Percentiles rank a stretch among this genome's conserved stretches.
Evolutionary conservation across 768 basidiomycete genomes (phyloP).

Genomic region (Pleurotus djamor): DNA sequence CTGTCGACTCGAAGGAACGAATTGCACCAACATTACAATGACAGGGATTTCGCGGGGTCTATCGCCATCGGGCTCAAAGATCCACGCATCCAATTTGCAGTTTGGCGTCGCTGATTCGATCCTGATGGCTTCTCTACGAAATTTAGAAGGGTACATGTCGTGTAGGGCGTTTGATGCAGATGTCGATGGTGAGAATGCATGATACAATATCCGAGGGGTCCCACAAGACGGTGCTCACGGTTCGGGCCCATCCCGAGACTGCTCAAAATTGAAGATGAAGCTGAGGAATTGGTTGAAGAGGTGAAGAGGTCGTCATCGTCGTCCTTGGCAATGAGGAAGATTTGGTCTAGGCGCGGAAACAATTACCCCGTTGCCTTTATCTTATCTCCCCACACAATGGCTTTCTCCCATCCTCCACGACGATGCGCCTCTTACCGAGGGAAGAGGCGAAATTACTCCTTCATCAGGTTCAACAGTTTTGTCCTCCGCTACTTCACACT

Average conservation of each 20-base stretch:
- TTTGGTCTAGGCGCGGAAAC: not conserved
- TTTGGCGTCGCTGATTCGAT: conserved; percentile 25
- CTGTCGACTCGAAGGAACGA: not conserved
- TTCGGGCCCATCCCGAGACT: not conserved
- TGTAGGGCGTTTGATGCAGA: too few species aligned
- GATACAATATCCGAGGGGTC: too few species aligned
- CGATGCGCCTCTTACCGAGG: conserved; percentile 72
- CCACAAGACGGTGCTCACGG: not conserved
- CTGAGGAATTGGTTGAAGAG: too few species aligned
- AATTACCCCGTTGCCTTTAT: not conserved
- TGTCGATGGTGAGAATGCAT: too few species aligned
- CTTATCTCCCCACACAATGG: not conserved
- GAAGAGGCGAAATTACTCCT: conserved; percentile 76
- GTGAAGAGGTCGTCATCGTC: too few species aligned
- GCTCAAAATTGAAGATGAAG: too few species aligned
- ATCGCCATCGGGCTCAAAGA: conserved; percentile 21
- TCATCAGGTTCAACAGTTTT: conserved; percentile 48
- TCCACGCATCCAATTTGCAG: conserved; percentile 33
- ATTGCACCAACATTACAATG: conserved; percentile 8
- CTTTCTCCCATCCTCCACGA: not conserved
- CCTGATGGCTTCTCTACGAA: conserved; percentile 13
- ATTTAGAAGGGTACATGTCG: not conserved
- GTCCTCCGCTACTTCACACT: not conserved
- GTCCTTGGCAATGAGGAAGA: not conserved
- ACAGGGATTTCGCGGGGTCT: not conserved